Base-by-base conservation (phyloP, 148 eudicot species). In the Oxyria digyna region DNA sequence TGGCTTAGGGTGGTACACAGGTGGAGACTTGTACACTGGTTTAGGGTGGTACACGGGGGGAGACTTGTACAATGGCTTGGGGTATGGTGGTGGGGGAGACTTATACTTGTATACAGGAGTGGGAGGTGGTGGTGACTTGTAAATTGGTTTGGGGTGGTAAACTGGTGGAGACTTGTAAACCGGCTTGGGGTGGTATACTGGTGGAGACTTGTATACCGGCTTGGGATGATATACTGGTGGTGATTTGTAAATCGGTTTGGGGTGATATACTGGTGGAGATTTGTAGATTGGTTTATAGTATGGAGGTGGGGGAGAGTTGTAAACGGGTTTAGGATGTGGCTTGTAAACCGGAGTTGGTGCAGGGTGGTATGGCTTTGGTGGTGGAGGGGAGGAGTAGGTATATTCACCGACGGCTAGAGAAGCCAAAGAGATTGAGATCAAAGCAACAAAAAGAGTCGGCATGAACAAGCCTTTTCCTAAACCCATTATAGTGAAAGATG, bases 381-480 rank as follows among this genome's bases (percentile, higher is more conserved):
- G 65, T 29, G 65, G 37, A 24, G 62, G 62, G 62, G 62, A 52
- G 31, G 62, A 52, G 62, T 52, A 29, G 20, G 2, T 59, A 21
- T 59, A 59, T 18, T 59, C 37, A 29, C 37, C 65, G 20, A 38
- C 14, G 65, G 65, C 65, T 12, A 59, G 18, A 59, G 65, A 59
- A 31, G 65, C 65, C 18, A 59, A 59, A 20, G 37, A 2, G 18
- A 59, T 59, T 14, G 65, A 59, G 18, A 59, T 38, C 29, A 59
- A 59, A 15, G 65, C 65, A 59, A 59, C 65, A 5, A 59, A 14
- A 59, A 59, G 65, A 6, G 65, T 59, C 15, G 10, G 37, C 65
- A 59, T 59, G 35, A 59, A 17, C 20, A 59, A 59, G 38, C 65
- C 65, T 13, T 31, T 59, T 13, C 65, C 65, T 31, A 29, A 29